Base-by-base conservation (phyloP, 1,284 basidiomycete species). In the Sanguinoderma infundibulare region DNA sequence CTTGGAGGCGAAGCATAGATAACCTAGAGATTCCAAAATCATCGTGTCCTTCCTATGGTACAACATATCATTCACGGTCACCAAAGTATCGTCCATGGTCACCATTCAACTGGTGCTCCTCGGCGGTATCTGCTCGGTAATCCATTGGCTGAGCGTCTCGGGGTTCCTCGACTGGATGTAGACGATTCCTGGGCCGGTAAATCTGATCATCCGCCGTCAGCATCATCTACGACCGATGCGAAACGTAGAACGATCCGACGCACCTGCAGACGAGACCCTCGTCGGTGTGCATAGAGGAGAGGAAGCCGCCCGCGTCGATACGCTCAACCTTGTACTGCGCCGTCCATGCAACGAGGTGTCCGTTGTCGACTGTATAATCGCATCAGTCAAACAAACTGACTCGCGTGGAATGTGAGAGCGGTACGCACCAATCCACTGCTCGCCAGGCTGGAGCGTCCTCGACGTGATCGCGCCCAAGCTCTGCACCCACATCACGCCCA, bases 301-400 rank as follows among this genome's bases (percentile, higher is more conserved):
- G 44, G 22, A 77, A 46, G 5, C 74, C 72, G 15, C 74, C 73
- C 1, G 70, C 73, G 54, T 71, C 61, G 42, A 77, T 70, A 35
- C 69, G 72, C 63, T 77, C 74, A 24, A 77, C 68, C 49, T 67
- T 71, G 67, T 75, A 77, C 44, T 69, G 61, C 26, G 72, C 73
- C 26, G 73, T 72, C 74, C 74, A 75, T 9, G 75, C 75, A 17
- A 75, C 70, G 32, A 73, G 70, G 49, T 75, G 73, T 32, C 74
- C 70, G 64, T 74, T 75, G 62, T 74, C 72, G 32, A 74, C 73
- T 73, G 51, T 22, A 9, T 10, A 51, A n/a, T 17, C 5, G 3
- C 28, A 17, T 39, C n/a, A 47, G 36, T 34, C 28, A 47, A 49
- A 15, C 8, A 1, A 1, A 5, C 2, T 7, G 15, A 15, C 30